Conservation (phyloP, 257 asterid species). For the Verbena officinalis region DNA sequence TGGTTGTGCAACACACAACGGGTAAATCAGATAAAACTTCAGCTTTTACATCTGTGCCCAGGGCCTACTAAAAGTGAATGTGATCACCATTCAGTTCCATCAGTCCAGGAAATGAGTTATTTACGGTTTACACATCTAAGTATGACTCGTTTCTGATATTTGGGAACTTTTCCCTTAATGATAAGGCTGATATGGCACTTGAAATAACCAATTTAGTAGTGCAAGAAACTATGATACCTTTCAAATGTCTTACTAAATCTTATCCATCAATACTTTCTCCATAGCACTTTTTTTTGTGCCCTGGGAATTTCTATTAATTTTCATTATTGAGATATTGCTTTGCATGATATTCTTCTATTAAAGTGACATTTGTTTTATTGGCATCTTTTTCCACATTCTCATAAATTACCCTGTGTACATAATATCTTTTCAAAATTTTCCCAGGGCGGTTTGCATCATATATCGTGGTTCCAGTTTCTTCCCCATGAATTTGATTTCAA, state of each 20-base stretch:
- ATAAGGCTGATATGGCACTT: not conserved
- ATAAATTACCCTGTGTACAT: not conserved
- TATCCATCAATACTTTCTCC: conserved; percentile 8
- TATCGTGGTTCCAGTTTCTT: conserved; percentile 99
- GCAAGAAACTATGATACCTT: conserved; percentile 1
- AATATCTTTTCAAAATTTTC: conserved; percentile 27
- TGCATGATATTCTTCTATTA: conserved; percentile 11
- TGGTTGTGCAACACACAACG: not conserved
- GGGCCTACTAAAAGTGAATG: conserved; percentile 10
- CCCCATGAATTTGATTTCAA: conserved; percentile 73
- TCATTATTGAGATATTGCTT: conserved; percentile 10
- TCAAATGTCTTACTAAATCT: not conserved
- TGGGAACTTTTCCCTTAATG: not conserved
- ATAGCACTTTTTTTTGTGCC: not conserved
- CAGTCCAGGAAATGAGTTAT: conserved; percentile 8
- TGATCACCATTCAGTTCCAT: conserved; percentile 2
- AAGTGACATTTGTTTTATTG: conserved; percentile 19
- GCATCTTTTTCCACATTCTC: not conserved
- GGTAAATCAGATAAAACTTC: not conserved
- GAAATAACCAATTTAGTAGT: not conserved
- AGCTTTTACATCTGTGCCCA: not conserved
- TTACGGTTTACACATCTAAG: conserved; percentile 1
- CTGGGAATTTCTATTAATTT: conserved; percentile 2
- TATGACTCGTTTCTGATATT: conserved; percentile 1
- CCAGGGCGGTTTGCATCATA: conserved; percentile 96